A percentile compares a stretch with the other conserved stretches of the same genome.
phyloP scores from a whole-genome alignment of 768 basidiomycete genomes.

The Suillus brevipes region DNA sequence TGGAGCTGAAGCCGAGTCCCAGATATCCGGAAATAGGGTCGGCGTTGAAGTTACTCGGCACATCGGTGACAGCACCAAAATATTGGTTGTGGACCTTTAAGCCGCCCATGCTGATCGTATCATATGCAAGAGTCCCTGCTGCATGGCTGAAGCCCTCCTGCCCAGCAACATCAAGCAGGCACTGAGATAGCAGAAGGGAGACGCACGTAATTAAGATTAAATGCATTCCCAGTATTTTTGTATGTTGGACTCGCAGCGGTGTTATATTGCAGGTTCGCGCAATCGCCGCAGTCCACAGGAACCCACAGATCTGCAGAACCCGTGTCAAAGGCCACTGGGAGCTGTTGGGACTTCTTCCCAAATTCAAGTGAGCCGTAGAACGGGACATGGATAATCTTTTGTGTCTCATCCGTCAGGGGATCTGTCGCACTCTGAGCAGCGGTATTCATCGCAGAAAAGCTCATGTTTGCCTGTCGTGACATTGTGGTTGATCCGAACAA shows the following conservation, averaged over 20 bases:
- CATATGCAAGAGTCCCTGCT: conserved; percentile 47
- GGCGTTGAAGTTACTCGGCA: conserved; percentile 49
- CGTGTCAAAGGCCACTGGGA: conserved; percentile 66
- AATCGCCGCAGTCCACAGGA: conserved; percentile 40
- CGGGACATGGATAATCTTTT: conserved; percentile 41
- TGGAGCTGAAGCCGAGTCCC: conserved; percentile 62
- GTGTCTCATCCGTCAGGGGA: conserved; percentile 40
- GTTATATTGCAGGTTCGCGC: conserved; percentile 41
- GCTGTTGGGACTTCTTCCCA: conserved; percentile 53
- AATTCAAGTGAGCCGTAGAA: conserved; percentile 48
- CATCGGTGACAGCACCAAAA: conserved; percentile 53
- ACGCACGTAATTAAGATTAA: conserved; percentile 49
- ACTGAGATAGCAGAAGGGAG: neutral
- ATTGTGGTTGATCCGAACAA: neutral
- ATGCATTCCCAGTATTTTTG: conserved; percentile 28
- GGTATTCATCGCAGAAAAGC: neutral
- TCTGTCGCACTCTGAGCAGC: conserved; percentile 7
- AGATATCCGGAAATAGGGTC: conserved; percentile 58
- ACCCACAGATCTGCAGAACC: conserved; percentile 70
- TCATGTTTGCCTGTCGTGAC: neutral
- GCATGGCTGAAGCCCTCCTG: conserved; percentile 54
- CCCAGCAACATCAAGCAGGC: neutral
- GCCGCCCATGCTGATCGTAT: conserved; percentile 50
- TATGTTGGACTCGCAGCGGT: conserved; percentile 44
- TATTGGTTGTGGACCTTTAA: conserved; percentile 47